phyloP scores from a whole-genome alignment of 73 alveolate species.

The Paramecium primaurelia region DNA sequence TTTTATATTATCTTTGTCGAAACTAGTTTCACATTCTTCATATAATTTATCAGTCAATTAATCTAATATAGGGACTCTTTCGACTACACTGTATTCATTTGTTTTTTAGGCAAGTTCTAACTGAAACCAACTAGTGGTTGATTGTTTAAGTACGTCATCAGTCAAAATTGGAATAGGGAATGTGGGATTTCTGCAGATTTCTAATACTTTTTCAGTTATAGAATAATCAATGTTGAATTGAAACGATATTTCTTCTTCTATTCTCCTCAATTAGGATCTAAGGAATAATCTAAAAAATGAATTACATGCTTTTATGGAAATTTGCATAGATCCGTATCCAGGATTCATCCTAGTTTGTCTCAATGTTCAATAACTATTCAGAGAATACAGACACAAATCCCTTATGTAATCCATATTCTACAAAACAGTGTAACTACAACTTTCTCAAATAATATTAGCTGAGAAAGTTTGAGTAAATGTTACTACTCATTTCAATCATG shows the following conservation, averaged over 20 bases:
- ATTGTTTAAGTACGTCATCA: not conserved
- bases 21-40: not conserved
- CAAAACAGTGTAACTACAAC: not conserved
- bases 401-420: constrained; percentile 16
- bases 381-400: not conserved
- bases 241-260: not conserved
- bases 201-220: not conserved
- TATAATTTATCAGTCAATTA: not conserved
- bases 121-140: constrained; percentile 17
- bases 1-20: not conserved
- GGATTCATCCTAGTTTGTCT: not conserved
- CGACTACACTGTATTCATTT: not conserved
- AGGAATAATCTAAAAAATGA: not conserved
- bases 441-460: not conserved
- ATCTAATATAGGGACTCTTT: not conserved
- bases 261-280: not conserved
- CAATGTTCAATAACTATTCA: not conserved
- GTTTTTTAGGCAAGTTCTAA: not conserved
- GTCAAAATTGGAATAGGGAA: not conserved
- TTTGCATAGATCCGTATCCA: not conserved
- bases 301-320: not conserved
- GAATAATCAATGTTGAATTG: not conserved
- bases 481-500: constrained; percentile 20
- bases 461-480: not conserved
- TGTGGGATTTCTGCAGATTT: not conserved